Evolutionary conservation across 371 early-diverging fungal genomes (phyloP).

Genomic region (Nematocida minor): DNA sequence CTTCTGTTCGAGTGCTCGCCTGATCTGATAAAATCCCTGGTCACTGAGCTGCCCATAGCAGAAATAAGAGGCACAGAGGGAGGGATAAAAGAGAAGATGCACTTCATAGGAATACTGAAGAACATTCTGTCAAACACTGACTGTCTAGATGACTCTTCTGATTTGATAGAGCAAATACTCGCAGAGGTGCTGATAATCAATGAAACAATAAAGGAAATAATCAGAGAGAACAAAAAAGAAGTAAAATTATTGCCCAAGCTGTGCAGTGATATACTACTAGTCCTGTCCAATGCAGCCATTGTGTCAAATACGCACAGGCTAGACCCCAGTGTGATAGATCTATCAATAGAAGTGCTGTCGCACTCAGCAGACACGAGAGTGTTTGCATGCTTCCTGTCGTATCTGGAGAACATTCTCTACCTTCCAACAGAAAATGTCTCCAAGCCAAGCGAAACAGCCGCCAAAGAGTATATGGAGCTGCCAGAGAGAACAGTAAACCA

Average conservation of each 20-base stretch:
- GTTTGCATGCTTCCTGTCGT: neutral
- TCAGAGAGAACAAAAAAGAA: neutral
- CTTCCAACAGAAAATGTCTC: neutral
- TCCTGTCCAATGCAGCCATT: neutral
- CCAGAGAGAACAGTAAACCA: neutral
- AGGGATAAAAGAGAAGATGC: neutral
- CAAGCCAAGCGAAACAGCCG: neutral
- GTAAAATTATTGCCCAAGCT: neutral
- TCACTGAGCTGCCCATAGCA: neutral
- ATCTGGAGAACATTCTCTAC: neutral
- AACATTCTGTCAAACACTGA: neutral
- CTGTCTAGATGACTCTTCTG: neutral
- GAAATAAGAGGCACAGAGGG: neutral
- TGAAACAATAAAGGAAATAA: neutral
- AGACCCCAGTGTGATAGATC: neutral
- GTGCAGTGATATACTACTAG: neutral
- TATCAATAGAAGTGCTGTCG: neutral
- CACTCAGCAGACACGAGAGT: neutral
- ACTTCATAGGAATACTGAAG: neutral
- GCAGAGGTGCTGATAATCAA: neutral
- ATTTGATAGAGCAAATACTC: neutral
- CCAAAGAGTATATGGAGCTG: neutral
- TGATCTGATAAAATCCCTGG: neutral
- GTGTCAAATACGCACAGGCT: neutral
- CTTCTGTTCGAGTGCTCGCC: slow-evolving; percentile 29